A percentile compares a stretch with the other conserved stretches of the same genome.
Conservation (phyloP, 345 rosid species). For the Iberis pinnata region DNA sequence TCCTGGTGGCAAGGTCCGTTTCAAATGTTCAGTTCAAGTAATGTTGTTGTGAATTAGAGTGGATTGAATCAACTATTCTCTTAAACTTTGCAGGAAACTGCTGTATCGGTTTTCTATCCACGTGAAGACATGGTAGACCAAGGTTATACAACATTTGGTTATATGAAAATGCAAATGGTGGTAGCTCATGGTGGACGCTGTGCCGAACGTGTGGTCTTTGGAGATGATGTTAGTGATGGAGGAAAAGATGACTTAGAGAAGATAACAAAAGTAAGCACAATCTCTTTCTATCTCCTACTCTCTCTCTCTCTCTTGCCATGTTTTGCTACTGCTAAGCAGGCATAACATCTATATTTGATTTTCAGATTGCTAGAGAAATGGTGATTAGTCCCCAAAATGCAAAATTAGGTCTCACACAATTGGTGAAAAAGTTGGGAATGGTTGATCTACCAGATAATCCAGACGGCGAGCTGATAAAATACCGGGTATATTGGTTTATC, state of each 20-base stretch:
- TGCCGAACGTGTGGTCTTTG: slow-evolving; percentile 79
- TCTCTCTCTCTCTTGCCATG: neutral
- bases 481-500: slow-evolving; percentile 48
- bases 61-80: slow-evolving; percentile 3
- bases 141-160: slow-evolving; percentile 95
- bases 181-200: slow-evolving; percentile 97
- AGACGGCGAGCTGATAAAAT: slow-evolving; percentile 68
- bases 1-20: slow-evolving; percentile 87
- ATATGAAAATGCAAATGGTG: slow-evolving; percentile 99
- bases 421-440: slow-evolving; percentile 74
- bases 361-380: slow-evolving; percentile 95
- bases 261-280: slow-evolving; percentile 65
- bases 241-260: slow-evolving; percentile 88
- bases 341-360: slow-evolving; percentile 10
- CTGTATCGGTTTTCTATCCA: slow-evolving; percentile 87
- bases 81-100: slow-evolving; percentile 62
- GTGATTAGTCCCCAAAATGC: slow-evolving; percentile 92
- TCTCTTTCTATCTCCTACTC: slow-evolving; percentile 4
- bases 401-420: slow-evolving; percentile 60
- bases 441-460: slow-evolving; percentile 63
- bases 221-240: slow-evolving; percentile 86
- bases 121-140: slow-evolving; percentile 94
- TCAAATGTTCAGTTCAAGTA: neutral
- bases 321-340: neutral
- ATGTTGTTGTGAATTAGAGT: slow-evolving; percentile 2